Conservation (phyloP, 352 stramenopile genomes). For the Blastocystis sp. region DNA sequence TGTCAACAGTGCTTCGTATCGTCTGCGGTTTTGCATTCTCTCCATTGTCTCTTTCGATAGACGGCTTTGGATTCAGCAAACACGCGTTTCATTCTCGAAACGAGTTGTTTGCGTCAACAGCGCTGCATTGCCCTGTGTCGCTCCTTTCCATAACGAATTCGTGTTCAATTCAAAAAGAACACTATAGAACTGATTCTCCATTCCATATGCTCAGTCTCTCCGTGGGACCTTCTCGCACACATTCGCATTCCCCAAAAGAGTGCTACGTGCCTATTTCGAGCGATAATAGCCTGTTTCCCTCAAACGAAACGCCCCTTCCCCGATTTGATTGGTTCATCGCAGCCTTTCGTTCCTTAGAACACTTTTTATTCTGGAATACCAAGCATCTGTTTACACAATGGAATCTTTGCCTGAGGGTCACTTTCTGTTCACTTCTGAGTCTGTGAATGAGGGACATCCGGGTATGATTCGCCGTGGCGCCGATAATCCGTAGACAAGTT, state of each 20-base stretch:
- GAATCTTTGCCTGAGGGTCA: constrained; percentile 72
- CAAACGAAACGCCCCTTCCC: background rate
- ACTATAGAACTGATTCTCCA: too few species aligned
- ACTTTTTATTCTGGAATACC: constrained; percentile 70
- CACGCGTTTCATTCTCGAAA: too few species aligned
- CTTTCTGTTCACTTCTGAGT: constrained; percentile 96
- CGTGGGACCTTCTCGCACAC: too few species aligned
- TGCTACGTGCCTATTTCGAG: too few species aligned
- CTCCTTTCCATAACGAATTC: too few species aligned
- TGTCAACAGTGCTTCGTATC: constrained; percentile 24
- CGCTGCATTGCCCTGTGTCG: too few species aligned
- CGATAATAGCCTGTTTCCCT: background rate
- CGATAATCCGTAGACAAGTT: constrained; percentile 81
- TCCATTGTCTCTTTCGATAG: background rate
- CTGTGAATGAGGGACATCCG: constrained; percentile 97
- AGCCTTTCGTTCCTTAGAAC: constrained; percentile 33
- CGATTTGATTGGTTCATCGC: constrained; percentile 47
- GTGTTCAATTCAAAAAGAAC: too few species aligned
- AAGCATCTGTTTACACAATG: constrained; percentile 70
- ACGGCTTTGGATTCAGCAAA: too few species aligned
- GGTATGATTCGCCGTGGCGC: constrained; percentile 77
- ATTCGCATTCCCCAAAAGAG: too few species aligned
- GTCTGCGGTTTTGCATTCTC: background rate
- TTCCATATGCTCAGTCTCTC: too few species aligned
- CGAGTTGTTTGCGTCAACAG: too few species aligned